Evolutionary conservation across 1,284 basidiomycete genomes (phyloP).

Genomic region (Malassezia caprae): DNA sequence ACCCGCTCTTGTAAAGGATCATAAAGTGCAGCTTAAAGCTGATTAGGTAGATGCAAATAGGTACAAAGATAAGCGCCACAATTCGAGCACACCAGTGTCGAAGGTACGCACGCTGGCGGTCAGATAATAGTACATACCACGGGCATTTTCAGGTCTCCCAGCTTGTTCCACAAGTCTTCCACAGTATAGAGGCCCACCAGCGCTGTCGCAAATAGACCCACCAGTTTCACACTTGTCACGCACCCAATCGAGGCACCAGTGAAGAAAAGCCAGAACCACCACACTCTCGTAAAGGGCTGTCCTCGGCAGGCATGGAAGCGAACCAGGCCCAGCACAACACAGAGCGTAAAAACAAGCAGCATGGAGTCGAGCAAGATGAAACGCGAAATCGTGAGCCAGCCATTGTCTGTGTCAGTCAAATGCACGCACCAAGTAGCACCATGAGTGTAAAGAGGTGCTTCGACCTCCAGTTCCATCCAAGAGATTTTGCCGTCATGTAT

Average conservation of each 20-base stretch:
- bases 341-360: conserved; percentile 95
- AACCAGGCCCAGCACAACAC: conserved; percentile 83
- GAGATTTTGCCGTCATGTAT: conserved; percentile 91
- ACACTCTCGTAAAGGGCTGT: conserved; percentile 82
- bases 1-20: conserved; percentile 83
- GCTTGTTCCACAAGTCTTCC: conserved; percentile 96
- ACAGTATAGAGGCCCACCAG: conserved; percentile 91
- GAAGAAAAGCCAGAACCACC: conserved; percentile 89
- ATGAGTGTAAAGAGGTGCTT: conserved; percentile 86
- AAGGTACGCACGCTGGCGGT: conserved; percentile 58
- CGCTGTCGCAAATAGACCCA: conserved; percentile 87
- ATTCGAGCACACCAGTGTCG: conserved; percentile 85
- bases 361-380: conserved; percentile 97
- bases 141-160: conserved; percentile 87
- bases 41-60: conserved; percentile 79
- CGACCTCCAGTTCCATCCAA: conserved; percentile 79
- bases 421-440: conserved; percentile 56
- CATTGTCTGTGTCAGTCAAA: conserved; percentile 60
- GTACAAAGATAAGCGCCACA: conserved; percentile 74
- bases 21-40: conserved; percentile 94
- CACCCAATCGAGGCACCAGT: conserved; percentile 88
- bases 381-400: conserved; percentile 88
- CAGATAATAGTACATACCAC: conserved; percentile 42
- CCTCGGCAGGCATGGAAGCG: conserved; percentile 96
- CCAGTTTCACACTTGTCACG: conserved; percentile 93